These are phyloP conservation scores for Nemophila menziesii DNA, from an alignment of 257 asterid genomes.

Conservation along the genomic window DNA sequence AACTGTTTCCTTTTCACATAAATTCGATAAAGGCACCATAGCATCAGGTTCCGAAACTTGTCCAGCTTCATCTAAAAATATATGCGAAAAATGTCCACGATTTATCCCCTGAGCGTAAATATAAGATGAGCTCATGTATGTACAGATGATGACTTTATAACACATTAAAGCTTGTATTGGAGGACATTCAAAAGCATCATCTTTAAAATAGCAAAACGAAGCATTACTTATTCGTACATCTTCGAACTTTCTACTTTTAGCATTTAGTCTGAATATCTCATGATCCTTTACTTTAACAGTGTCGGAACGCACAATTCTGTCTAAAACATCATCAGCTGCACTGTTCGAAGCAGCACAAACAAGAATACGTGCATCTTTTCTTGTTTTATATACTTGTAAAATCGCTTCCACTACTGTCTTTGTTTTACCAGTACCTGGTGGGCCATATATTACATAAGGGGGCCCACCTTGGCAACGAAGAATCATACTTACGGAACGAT, in stretches of 20 bases:
- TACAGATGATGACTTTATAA: conserved; percentile 52
- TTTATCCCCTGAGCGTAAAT: conserved; percentile 54
- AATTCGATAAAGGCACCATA: conserved; percentile 71
- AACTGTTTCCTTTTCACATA: conserved; percentile 27
- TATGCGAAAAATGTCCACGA: conserved; percentile 63
- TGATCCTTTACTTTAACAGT: conserved; percentile 16
- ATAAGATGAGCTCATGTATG: conserved; percentile 61
- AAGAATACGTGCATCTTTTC: conserved; percentile 33
- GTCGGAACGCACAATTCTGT: conserved; percentile 34
- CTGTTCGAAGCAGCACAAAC: conserved; percentile 93
- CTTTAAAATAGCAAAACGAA: conserved; percentile 49
- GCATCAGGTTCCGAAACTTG: conserved; percentile 96
- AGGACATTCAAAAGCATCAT: conserved; percentile 45
- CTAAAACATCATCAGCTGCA: conserved; percentile 77
- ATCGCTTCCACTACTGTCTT: conserved; percentile 74
- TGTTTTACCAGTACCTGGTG: conserved; percentile 96
- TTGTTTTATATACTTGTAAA: conserved; percentile 41
- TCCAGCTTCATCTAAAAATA: conserved; percentile 95
- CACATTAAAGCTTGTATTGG: conserved; percentile 26
- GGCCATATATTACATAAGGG: conserved; percentile 80
- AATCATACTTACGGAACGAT: conserved; percentile 47
- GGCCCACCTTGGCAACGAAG: conserved; percentile 63
- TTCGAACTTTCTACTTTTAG: conserved; percentile 51
- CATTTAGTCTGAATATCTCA: conserved; percentile 70
- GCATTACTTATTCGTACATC: conserved; percentile 43